phyloP scores from a whole-genome alignment of 495 filamentous ascomycete species.

The Penicillium egyptiacum region DNA sequence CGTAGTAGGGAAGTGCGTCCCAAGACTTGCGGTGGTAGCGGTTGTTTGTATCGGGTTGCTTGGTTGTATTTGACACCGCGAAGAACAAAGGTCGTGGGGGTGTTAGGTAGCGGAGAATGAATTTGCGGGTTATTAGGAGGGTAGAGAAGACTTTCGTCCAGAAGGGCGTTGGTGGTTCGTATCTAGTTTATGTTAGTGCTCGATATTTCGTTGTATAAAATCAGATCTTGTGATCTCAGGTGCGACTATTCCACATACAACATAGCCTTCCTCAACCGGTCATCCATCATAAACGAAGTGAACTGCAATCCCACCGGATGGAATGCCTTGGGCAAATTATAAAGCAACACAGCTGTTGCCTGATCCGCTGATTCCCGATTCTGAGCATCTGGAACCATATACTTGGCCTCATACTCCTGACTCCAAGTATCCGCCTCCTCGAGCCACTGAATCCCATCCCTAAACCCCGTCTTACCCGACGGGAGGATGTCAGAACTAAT shows the following conservation, averaged over 20 bases:
- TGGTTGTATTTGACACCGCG: no score
- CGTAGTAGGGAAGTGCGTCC: no score
- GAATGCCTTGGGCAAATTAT: slow-evolving; percentile 51
- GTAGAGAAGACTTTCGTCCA: no score
- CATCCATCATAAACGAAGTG: slow-evolving; percentile 62
- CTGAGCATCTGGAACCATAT: slow-evolving; percentile 57
- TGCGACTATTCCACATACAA: slow-evolving; percentile 43
- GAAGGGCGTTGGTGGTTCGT: no score
- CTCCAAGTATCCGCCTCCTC: slow-evolving; percentile 62
- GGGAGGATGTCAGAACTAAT: slow-evolving; percentile 51
- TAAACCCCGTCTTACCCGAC: slow-evolving; percentile 45
- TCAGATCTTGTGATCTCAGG: no score
- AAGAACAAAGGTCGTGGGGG: no score
- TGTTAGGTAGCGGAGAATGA: no score
- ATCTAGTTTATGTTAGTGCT: no score
- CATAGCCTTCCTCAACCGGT: slow-evolving; percentile 64
- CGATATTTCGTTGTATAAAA: neutral
- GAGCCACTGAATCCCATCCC: slow-evolving; percentile 63
- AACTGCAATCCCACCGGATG: slow-evolving; percentile 51
- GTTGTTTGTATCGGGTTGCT: no score
- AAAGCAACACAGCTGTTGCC: slow-evolving; percentile 58
- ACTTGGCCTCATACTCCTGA: slow-evolving; percentile 51
- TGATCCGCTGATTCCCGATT: slow-evolving; percentile 57
- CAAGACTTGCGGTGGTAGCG: no score
- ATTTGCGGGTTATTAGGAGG: no score